Evolutionary conservation across 1,284 basidiomycete species (phyloP).

Genomic region (Neotropicomus parvogracilis): DNA sequence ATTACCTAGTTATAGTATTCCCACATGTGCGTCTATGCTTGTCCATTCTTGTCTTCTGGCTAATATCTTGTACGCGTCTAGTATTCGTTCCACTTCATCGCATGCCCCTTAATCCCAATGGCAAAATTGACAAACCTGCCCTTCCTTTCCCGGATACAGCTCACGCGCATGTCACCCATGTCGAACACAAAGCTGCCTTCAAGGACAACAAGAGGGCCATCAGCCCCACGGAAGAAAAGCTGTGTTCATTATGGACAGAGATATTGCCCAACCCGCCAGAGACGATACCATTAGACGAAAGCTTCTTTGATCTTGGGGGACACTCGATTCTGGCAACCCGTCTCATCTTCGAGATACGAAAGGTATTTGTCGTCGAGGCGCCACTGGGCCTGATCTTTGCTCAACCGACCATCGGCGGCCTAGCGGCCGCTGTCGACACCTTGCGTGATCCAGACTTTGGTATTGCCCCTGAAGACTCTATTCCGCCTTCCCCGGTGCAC

Average conservation of each 20-base stretch:
- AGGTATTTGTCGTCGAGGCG: conserved; percentile 87
- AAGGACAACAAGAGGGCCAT: conserved; percentile 36
- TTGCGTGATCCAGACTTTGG: conserved; percentile 82
- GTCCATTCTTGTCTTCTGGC: conserved; percentile 2
- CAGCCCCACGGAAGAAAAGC: conserved; percentile 74
- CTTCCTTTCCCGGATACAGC: conserved; percentile 98
- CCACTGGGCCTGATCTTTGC: conserved; percentile 94
- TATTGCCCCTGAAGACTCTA: conserved; percentile 46
- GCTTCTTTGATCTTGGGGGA: conserved; percentile 97
- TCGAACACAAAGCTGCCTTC: conserved; percentile 33
- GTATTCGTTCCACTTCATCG: conserved; percentile 93
- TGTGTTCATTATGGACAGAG: conserved; percentile 80
- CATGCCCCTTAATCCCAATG: conserved; percentile 98
- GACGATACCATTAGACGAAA: conserved; percentile 85
- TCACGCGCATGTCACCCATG: conserved; percentile 50
- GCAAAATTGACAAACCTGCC: conserved; percentile 98
- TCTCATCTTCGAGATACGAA: conserved; percentile 95
- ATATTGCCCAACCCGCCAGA: conserved; percentile 82
- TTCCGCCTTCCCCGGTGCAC: conserved; percentile 16
- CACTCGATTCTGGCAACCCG: conserved; percentile 98
- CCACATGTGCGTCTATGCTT: conserved; percentile 64
- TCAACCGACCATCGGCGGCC: conserved; percentile 80
- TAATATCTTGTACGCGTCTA: conserved; percentile 31
- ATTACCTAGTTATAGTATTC: conserved; percentile 90
- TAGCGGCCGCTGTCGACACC: conserved; percentile 77